Percentiles rank a stretch among this genome's conserved stretches.
Evolutionary conservation across 192 early-diverging fungal species (phyloP).

Genomic region (Coemansia sp.): DNA sequence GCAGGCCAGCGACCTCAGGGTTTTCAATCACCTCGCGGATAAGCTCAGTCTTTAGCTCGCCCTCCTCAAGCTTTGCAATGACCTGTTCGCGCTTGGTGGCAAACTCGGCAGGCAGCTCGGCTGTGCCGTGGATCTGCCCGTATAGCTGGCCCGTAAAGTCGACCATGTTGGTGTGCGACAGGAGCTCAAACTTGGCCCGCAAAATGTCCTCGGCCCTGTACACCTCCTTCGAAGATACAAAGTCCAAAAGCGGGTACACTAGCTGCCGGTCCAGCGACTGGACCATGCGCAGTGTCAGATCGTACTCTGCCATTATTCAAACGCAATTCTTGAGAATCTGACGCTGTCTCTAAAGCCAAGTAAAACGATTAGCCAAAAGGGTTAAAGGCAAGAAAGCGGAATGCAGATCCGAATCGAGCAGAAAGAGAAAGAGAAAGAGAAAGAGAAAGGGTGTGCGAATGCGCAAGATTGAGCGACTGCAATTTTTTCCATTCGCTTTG

Average conservation of each 20-base stretch:
- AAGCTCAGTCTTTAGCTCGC: slow-evolving; percentile 72
- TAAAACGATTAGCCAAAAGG: neutral
- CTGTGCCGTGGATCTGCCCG: slow-evolving; percentile 72
- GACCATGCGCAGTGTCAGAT: slow-evolving; percentile 78
- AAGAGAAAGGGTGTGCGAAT: neutral
- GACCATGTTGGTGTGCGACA: slow-evolving; percentile 89
- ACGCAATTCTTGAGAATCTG: neutral
- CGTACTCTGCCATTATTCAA: slow-evolving; percentile 60
- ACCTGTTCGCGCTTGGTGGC: slow-evolving; percentile 74
- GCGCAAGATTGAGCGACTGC: neutral
- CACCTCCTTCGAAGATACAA: slow-evolving; percentile 78
- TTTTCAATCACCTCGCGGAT: slow-evolving; percentile 90
- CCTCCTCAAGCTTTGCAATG: slow-evolving; percentile 66
- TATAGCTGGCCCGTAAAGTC: slow-evolving; percentile 86
- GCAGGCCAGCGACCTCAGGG: slow-evolving; percentile 79
- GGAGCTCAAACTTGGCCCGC: slow-evolving; percentile 86
- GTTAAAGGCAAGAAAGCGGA: neutral
- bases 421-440: neutral
- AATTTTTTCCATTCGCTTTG: slow-evolving; percentile 4
- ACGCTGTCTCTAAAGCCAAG: slow-evolving; percentile 1
- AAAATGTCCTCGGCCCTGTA: slow-evolving; percentile 74
- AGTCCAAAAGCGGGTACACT: slow-evolving; percentile 86
- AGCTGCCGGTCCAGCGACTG: slow-evolving; percentile 91
- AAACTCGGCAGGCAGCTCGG: slow-evolving; percentile 72
- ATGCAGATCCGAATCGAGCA: slow-evolving; percentile 5